These are phyloP conservation scores for Hypoxylon sp. DNA, from an alignment of 2,329 filamentous ascomycete species.

Conservation along the genomic window DNA sequence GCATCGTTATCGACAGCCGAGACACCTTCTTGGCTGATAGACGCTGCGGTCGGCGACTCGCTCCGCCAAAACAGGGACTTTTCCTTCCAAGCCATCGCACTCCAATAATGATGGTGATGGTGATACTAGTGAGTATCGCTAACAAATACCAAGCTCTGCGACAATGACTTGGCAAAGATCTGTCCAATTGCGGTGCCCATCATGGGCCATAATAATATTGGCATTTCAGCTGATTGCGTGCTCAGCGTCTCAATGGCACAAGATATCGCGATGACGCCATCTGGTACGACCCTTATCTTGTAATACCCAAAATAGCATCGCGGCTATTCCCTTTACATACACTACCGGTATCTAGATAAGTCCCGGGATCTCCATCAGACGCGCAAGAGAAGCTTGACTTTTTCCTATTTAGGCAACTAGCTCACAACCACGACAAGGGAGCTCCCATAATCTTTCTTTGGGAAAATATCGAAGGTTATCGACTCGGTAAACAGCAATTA, in stretches of 20 bases:
- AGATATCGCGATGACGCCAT: constrained; percentile 7
- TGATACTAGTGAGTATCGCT: neutral
- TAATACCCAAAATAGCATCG: constrained; percentile 3
- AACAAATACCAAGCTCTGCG: neutral
- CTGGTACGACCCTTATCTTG: neutral
- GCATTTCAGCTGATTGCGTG: constrained; percentile 11
- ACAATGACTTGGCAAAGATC: neutral
- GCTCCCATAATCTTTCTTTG: neutral
- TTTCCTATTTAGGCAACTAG: neutral
- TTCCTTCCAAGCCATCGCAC: constrained; percentile 8
- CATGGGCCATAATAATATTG: neutral
- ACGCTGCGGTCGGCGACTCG: constrained; percentile 3
- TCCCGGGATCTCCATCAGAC: neutral
- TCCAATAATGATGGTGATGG: neutral
- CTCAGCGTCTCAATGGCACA: neutral
- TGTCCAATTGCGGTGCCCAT: neutral
- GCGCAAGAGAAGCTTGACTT: neutral
- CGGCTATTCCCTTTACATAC: constrained; percentile 1
- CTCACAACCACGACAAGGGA: neutral
- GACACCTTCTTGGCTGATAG: constrained; percentile 3
- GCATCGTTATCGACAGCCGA: constrained; percentile 2
- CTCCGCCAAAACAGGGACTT: constrained; percentile 10
- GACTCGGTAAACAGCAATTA: neutral
- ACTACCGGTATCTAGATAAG: neutral
- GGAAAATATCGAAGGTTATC: neutral